Evolutionary conservation across 2,329 filamentous ascomycete genomes (phyloP).

Genomic region (Capronia coronata): DNA sequence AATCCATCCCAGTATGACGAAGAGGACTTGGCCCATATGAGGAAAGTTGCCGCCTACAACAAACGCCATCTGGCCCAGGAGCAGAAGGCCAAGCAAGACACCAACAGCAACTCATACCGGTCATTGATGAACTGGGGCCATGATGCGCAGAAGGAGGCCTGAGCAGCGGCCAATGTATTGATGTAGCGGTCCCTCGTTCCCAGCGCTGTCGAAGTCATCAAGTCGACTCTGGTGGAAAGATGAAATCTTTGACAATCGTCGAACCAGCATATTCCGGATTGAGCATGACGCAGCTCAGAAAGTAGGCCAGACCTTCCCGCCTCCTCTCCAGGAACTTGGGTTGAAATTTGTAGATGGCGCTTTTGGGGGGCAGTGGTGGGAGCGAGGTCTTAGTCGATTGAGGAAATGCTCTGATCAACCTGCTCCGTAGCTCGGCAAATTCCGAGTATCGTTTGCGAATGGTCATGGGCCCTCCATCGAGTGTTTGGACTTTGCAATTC

Average conservation of each 20-base stretch:
- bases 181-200: no score
- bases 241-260: slow-evolving; percentile 84
- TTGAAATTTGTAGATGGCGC: slow-evolving; percentile 71
- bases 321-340: slow-evolving; percentile 80
- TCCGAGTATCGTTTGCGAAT: slow-evolving; percentile 73
- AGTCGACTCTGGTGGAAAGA: slow-evolving; percentile 50
- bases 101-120: slow-evolving; percentile 50
- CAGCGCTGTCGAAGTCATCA: background rate
- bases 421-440: slow-evolving; percentile 73
- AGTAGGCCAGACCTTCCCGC: slow-evolving; percentile 77
- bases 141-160: slow-evolving; percentile 10
- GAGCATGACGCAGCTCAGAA: slow-evolving; percentile 83
- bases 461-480: slow-evolving; percentile 58
- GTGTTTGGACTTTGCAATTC: slow-evolving; percentile 80
- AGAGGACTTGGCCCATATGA: slow-evolving; percentile 54
- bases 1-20: slow-evolving; percentile 52
- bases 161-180: background rate
- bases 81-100: slow-evolving; percentile 51
- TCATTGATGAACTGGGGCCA: slow-evolving; percentile 53
- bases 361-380: slow-evolving; percentile 86
- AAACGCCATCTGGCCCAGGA: slow-evolving; percentile 61
- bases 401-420: slow-evolving; percentile 73
- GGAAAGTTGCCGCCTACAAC: slow-evolving; percentile 58
- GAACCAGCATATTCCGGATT: slow-evolving; percentile 92
- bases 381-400: slow-evolving; percentile 62